Evolutionary conservation across 2,329 filamentous ascomycete genomes (phyloP).

Genomic region (Fusarium coffeatum): DNA sequence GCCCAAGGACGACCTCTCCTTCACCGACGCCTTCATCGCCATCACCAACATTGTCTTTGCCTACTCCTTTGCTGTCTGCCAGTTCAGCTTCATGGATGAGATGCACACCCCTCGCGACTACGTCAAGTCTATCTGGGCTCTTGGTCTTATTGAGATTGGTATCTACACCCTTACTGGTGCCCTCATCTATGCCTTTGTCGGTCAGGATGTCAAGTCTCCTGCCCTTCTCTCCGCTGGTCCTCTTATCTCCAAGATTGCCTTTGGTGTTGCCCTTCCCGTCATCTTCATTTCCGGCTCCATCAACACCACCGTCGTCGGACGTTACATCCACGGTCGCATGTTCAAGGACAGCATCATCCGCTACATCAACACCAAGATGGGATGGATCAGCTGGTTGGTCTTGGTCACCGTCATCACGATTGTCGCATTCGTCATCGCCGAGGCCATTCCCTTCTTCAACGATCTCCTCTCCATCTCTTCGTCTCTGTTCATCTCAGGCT

Average conservation of each 20-base stretch:
- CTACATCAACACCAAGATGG: constrained; percentile 61
- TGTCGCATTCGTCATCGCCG: constrained; percentile 76
- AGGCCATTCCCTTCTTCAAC: constrained; percentile 79
- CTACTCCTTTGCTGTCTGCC: constrained; percentile 68
- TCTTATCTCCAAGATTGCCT: constrained; percentile 73
- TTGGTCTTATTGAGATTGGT: constrained; percentile 70
- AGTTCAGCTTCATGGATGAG: constrained; percentile 66
- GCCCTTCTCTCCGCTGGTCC: constrained; percentile 73
- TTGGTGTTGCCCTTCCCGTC: constrained; percentile 76
- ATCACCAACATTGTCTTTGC: constrained; percentile 78
- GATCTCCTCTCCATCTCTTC: constrained; percentile 69
- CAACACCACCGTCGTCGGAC: constrained; percentile 63
- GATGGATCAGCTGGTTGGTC: constrained; percentile 66
- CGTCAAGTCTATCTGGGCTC: constrained; percentile 67
- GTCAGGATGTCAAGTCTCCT: constrained; percentile 71
- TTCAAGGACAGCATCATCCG: constrained; percentile 57
- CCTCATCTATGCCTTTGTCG: constrained; percentile 77
- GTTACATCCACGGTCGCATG: constrained; percentile 60
- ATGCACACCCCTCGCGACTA: constrained; percentile 63
- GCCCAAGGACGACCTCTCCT: constrained; percentile 58
- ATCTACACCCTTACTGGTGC: constrained; percentile 76
- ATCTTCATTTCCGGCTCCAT: constrained; percentile 81
- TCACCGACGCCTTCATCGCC: constrained; percentile 68
- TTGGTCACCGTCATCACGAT: constrained; percentile 70
- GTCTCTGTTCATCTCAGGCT: constrained; percentile 61